Evolutionary conservation across 2,329 filamentous ascomycete species (phyloP).

Genomic region (Leptographium lundbergii): DNA sequence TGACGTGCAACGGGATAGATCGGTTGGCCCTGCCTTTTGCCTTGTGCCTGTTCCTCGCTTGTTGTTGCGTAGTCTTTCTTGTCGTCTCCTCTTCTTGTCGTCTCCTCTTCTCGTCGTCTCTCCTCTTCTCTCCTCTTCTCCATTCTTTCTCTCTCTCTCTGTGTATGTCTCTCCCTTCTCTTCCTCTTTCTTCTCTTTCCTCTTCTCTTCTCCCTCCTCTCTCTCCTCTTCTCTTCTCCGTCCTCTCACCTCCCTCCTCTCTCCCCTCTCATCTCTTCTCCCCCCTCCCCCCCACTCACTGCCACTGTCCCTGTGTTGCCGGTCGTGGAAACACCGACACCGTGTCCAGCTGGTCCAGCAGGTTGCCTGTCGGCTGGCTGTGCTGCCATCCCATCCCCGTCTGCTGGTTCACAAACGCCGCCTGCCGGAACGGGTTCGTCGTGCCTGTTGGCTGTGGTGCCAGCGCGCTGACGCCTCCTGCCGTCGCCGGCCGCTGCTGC

Average conservation of each 20-base stretch:
- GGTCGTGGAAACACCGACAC: constrained; percentile 79
- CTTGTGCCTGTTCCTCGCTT: too few relatives aligned
- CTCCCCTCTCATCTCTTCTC: not conserved
- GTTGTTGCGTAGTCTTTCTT: too few relatives aligned
- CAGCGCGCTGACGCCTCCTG: constrained; percentile 55
- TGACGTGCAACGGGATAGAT: not conserved
- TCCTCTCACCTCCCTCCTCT: not conserved
- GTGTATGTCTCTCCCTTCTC: too few relatives aligned
- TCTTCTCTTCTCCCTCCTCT: not conserved
- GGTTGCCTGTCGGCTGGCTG: constrained; percentile 67
- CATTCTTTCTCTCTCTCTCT: too few relatives aligned
- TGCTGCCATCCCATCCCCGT: constrained; percentile 86
- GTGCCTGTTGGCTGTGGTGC: constrained; percentile 70
- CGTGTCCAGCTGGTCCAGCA: constrained; percentile 65
- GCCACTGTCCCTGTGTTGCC: constrained; percentile 49
- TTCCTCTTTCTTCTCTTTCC: not conserved
- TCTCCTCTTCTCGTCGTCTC: too few relatives aligned
- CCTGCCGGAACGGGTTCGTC: constrained; percentile 92
- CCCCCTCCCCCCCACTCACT: constrained; percentile 21
- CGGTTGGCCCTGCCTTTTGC: not conserved
- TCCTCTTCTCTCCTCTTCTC: too few relatives aligned
- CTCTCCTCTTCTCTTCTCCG: not conserved
- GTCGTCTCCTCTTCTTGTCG: too few relatives aligned
- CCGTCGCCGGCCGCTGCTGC: constrained; percentile 23
- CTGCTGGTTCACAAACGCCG: constrained; percentile 75